phyloP scores from a whole-genome alignment of 306 rosid genomes.

The Cucumis sativus region Cucumber_9930_V3 NC_026657.2:11593501-11594000 shows the following conservation, averaged over 20 bases:
- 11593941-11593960: neutral
- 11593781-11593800: neutral
- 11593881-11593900: neutral
- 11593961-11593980: neutral
- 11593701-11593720: neutral
- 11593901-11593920: too few species aligned
- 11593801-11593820: neutral
- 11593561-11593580: neutral
- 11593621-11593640: neutral
- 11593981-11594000: neutral
- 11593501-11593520: neutral
- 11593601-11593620: neutral
- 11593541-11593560: neutral
- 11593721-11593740: neutral
- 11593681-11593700: too few species aligned
- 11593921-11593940: neutral
- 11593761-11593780: neutral
- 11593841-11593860: neutral
- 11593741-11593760: neutral
- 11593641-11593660: neutral
- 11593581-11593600: neutral
- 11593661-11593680: neutral
- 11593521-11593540: neutral
- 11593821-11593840: neutral
- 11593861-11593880: neutral